These are phyloP conservation scores for Fusarium nisikadoi DNA, from an alignment of 2,329 filamentous ascomycete species.

Conservation along the genomic window DNA sequence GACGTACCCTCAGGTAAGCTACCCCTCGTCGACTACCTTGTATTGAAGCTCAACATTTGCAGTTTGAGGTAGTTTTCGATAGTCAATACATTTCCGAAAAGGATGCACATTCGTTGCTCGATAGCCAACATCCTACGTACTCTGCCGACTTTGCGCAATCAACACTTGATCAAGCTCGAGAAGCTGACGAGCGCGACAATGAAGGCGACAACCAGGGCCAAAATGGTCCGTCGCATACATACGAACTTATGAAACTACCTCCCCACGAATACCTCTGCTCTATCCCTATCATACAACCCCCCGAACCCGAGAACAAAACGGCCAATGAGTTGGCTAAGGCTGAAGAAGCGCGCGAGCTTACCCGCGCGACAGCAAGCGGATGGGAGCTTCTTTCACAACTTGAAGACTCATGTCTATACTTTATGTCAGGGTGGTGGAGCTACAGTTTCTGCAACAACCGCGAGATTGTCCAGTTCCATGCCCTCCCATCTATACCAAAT, in stretches of 20 bases:
- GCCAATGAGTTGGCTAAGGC: conserved; percentile 74
- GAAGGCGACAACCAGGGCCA: conserved; percentile 36
- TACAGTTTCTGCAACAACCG: conserved; percentile 94
- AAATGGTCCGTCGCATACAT: conserved; percentile 54
- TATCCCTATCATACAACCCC: conserved; percentile 75
- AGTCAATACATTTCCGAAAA: conserved; percentile 76
- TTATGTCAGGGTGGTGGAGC: conserved; percentile 90
- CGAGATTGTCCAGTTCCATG: conserved; percentile 91
- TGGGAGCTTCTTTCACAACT: conserved; percentile 84
- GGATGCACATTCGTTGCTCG: conserved; percentile 72
- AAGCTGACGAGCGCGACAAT: conserved; percentile 45
- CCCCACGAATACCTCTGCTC: conserved; percentile 83
- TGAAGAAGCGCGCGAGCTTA: conserved; percentile 83
- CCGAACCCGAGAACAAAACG: conserved; percentile 69
- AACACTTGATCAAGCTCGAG: conserved; percentile 50
- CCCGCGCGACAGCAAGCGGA: conserved; percentile 78
- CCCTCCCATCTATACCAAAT: conserved; percentile 73
- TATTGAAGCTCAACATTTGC: conserved; percentile 28
- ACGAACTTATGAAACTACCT: conserved; percentile 80
- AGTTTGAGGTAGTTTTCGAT: conserved; percentile 86
- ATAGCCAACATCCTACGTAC: conserved; percentile 52
- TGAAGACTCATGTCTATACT: conserved; percentile 85
- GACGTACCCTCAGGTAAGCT: conserved; percentile 82
- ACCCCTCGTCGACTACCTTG: conserved; percentile 4
- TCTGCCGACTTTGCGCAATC: conserved; percentile 54